Percentiles rank a stretch among this genome's conserved stretches.
phyloP scores from a whole-genome alignment of 768 basidiomycete genomes.

The Kwoniella botswanensis region DNA sequence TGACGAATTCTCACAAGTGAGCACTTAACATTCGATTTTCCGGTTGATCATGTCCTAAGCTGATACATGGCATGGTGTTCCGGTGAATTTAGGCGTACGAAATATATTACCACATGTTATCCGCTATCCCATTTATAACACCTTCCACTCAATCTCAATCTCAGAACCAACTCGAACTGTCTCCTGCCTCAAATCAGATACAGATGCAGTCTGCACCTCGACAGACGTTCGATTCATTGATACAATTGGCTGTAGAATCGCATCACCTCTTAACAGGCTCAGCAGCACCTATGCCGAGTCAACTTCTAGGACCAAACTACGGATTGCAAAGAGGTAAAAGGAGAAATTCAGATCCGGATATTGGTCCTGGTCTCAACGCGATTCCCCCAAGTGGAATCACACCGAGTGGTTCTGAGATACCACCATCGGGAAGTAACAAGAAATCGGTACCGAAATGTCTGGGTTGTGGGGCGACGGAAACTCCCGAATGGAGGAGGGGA shows the following conservation, averaged over 20 bases:
- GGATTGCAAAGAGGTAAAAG: slow-evolving; percentile 16
- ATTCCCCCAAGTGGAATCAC: background rate
- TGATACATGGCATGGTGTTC: background rate
- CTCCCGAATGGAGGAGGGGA: slow-evolving; percentile 59
- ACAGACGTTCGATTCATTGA: slow-evolving; percentile 22
- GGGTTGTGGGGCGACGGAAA: slow-evolving; percentile 57
- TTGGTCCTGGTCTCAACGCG: background rate
- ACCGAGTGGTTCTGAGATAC: background rate
- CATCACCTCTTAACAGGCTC: slow-evolving; percentile 1
- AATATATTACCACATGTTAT: slow-evolving; percentile 21
- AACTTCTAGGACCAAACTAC: background rate
- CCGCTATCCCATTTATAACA: slow-evolving; percentile 17
- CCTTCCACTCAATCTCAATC: background rate
- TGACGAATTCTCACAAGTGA: slow-evolving; percentile 39
- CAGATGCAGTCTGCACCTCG: background rate
- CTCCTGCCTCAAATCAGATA: background rate
- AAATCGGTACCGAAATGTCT: slow-evolving; percentile 43
- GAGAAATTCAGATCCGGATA: slow-evolving; percentile 11
- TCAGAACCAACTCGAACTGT: background rate
- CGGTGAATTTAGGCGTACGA: slow-evolving; percentile 8
- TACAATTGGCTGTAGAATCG: slow-evolving; percentile 17
- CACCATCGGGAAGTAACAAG: slow-evolving; percentile 4
- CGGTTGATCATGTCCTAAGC: background rate
- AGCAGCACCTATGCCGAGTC: background rate
- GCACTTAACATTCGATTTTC: background rate